Percentiles rank a stretch among this genome's conserved stretches.
Evolutionary conservation across 345 rosid species (phyloP).

Genomic region (Draba incana): DNA sequence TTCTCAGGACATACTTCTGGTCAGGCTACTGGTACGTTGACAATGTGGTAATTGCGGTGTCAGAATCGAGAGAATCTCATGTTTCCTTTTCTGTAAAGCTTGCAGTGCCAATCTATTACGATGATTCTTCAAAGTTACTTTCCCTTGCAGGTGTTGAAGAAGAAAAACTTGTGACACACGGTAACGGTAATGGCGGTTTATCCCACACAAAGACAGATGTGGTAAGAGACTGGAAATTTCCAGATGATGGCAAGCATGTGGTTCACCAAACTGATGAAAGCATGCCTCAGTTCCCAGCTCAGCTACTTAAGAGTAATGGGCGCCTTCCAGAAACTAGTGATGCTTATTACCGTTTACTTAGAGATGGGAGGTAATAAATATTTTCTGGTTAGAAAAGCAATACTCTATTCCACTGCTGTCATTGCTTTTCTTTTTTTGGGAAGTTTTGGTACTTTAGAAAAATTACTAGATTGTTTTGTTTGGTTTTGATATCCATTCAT

Average conservation of each 20-base stretch:
- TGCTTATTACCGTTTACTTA: constrained; percentile 60
- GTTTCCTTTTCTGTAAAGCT: constrained; percentile 22
- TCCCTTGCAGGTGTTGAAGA: constrained; percentile 49
- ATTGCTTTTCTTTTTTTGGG: not conserved
- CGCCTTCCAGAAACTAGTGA: constrained; percentile 43
- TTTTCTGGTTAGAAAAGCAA: constrained; percentile 12
- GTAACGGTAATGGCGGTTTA: constrained; percentile 45
- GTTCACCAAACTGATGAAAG: constrained; percentile 43
- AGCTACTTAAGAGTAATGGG: constrained; percentile 41
- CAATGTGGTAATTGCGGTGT: constrained; percentile 19
- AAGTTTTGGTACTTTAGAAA: constrained; percentile 23
- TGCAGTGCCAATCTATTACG: constrained; percentile 14
- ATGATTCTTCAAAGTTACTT: constrained; percentile 35
- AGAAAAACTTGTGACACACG: constrained; percentile 39
- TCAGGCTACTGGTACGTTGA: constrained; percentile 57
- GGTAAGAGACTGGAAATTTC: constrained; percentile 43
- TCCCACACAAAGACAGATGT: constrained; percentile 43
- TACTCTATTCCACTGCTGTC: constrained; percentile 7
- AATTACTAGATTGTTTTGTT: constrained; percentile 18
- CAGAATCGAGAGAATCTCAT: not conserved
- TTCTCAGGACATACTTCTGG: constrained; percentile 41
- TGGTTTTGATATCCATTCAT: constrained; percentile 3
- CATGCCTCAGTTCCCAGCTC: constrained; percentile 41
- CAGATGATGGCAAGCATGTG: constrained; percentile 45
- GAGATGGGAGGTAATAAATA: constrained; percentile 67